Evolutionary conservation across 805 yeast species (phyloP).

Genomic region (Isabelozyma rhagii): DNA sequence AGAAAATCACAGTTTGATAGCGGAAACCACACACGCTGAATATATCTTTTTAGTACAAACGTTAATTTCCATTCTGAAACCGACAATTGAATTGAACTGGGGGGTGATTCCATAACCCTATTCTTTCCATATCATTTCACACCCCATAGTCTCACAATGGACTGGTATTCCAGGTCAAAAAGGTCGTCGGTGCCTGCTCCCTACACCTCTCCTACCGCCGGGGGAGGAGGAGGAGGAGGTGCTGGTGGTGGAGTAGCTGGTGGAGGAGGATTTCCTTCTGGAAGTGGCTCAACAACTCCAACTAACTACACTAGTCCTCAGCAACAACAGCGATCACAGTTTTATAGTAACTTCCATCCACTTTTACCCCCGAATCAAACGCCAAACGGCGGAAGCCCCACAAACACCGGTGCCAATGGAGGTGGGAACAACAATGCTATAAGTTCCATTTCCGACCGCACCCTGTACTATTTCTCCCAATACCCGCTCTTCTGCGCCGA

Average conservation of each 20-base stretch:
- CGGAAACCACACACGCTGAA: not conserved
- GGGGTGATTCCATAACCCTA: not conserved
- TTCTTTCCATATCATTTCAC: not conserved
- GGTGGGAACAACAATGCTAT: not conserved
- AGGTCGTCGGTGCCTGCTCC: not conserved
- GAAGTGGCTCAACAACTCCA: not conserved
- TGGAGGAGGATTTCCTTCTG: not conserved
- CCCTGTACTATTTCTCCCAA: conserved; percentile 23
- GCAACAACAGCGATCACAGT: conserved; percentile 5
- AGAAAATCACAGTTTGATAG: not conserved
- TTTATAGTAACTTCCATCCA: conserved; percentile 7
- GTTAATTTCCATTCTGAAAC: not conserved
- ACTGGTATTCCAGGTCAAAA: not conserved
- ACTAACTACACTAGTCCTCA: conserved; percentile 6
- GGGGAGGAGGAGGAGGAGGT: not conserved
- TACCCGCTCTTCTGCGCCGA: conserved; percentile 33
- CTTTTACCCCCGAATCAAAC: conserved; percentile 9
- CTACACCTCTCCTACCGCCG: not conserved
- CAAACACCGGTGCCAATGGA: not conserved
- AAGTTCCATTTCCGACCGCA: conserved; percentile 9
- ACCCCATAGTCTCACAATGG: not conserved
- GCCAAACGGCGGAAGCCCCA: not conserved
- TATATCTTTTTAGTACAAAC: too few species aligned
- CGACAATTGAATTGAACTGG: not conserved
- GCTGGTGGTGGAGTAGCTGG: not conserved